Evolutionary conservation across 495 filamentous ascomycete genomes (phyloP).

Genomic region (Penicillium egyptiacum): DNA sequence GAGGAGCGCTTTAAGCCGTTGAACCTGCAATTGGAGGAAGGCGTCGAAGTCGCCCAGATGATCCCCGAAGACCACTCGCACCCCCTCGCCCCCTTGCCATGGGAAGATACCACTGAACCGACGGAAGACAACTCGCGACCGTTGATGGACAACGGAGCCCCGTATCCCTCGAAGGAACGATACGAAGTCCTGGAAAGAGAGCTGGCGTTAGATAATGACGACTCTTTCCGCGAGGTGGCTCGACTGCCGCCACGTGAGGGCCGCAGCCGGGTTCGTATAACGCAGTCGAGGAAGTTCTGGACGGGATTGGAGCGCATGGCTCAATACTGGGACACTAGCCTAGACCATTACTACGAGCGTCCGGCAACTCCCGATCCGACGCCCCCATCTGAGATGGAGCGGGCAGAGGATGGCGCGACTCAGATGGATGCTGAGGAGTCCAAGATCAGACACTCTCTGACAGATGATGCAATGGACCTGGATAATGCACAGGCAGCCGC

Average conservation of each 20-base stretch:
- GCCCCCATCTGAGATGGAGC: conserved; percentile 21
- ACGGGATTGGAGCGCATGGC: conserved; percentile 56
- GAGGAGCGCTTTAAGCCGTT: conserved; percentile 50
- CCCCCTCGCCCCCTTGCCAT: conserved; percentile 48
- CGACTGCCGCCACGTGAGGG: conserved; percentile 44
- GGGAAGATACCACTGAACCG: conserved; percentile 35
- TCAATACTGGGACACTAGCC: conserved; percentile 63
- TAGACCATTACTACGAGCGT: conserved; percentile 54
- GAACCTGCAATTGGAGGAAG: conserved; percentile 49
- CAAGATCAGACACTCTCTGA: neutral
- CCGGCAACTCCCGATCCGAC: conserved; percentile 32
- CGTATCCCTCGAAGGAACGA: conserved; percentile 47
- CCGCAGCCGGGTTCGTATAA: conserved; percentile 45
- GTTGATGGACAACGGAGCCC: conserved; percentile 51
- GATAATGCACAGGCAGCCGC: conserved; percentile 21
- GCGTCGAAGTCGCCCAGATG: conserved; percentile 46
- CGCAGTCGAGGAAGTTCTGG: conserved; percentile 62
- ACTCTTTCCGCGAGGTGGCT: conserved; percentile 53
- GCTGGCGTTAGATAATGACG: conserved; percentile 55
- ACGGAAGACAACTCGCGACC: conserved; percentile 27
- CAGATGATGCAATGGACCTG: conserved; percentile 36
- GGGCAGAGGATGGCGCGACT: conserved; percentile 17
- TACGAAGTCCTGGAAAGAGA: conserved; percentile 52
- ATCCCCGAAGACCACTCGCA: conserved; percentile 40
- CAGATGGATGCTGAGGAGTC: conserved; percentile 4